Base-by-base conservation (phyloP, 768 basidiomycete genomes). In the Lyophyllum decastes region DNA sequence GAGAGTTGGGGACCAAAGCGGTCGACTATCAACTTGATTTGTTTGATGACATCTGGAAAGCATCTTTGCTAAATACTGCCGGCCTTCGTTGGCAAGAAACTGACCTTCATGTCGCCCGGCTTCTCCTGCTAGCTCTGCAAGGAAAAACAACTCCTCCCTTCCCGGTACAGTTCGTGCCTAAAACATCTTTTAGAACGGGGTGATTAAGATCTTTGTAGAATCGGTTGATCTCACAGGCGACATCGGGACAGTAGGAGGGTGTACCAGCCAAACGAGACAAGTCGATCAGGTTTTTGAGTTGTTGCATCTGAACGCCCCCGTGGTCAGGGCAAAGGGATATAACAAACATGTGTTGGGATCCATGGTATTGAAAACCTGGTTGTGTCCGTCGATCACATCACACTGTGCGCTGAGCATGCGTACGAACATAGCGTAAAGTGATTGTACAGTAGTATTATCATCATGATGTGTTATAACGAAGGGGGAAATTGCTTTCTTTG, bases 51-150 rank as follows among this genome's bases (percentile, higher is more conserved):
- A 70, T 93, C 89, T 90, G 75, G 66, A 30, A 12, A 17, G 8
- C 8, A 12, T 41, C 17, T 14, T 12, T 17, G 52, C 9, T n/a
- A 4, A 40, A 7, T 38, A 17, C 16, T 21, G 17, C 14, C n/a
- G n/a, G 16, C 40, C n/a, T 41, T 33, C 21, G 14, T 9, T 16
- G 43, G 24, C 17, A 35, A 24, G 21, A 41, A 3, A 46, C 75
- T 52, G 57, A 93, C 93, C 93, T 77, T 91, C 86, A 70, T 93
- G 93, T 52, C 93, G 89, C 71, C 93, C 92, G 34, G 93, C 91
- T 76, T 94, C 89, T 68, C 90, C 90, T 46, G 90, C 89, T 57
- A 94, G 82, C 75, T 90, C 92, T 60, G 92, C 92, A 64, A 94
- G 79, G 72, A 80, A 76, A 45, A 83, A 69, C 55, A 74, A 73